Conservation (phyloP, 768 basidiomycete genomes). For the Candolleomyces aberdarensis region DNA sequence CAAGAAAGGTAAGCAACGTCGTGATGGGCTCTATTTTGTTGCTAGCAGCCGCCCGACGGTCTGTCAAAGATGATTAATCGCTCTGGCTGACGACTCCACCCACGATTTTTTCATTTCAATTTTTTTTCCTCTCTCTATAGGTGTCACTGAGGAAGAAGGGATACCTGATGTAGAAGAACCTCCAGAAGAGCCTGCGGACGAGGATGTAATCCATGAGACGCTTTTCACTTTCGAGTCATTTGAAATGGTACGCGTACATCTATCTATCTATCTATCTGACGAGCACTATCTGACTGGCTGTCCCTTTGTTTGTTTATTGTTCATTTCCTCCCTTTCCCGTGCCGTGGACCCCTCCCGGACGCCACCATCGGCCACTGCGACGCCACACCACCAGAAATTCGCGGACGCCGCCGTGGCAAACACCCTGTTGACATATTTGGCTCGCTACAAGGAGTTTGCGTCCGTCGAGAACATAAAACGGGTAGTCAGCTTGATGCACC, state of each 20-base stretch:
- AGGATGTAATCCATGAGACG: conserved; percentile 74
- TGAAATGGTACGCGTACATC: conserved; percentile 60
- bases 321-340: too few species aligned
- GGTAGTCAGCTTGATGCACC: conserved; percentile 84
- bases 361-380: neutral
- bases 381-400: conserved; percentile 62
- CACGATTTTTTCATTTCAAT: neutral
- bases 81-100: conserved; percentile 1
- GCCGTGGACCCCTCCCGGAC: neutral
- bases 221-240: conserved; percentile 91
- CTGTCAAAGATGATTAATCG: neutral
- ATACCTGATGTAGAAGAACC: conserved; percentile 59
- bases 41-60: too few species aligned
- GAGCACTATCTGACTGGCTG: too few species aligned
- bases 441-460: conserved; percentile 79
- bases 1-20: conserved; percentile 33
- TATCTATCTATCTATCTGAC: neutral
- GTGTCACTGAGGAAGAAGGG: conserved; percentile 53
- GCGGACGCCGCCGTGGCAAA: conserved; percentile 82
- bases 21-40: too few species aligned
- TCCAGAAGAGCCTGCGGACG: conserved; percentile 57
- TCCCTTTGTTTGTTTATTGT: too few species aligned
- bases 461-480: conserved; percentile 84
- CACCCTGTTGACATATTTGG: conserved; percentile 80
- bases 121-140: conserved; percentile 19